These are phyloP conservation scores for Tetrapyrgos nigripes DNA, from an alignment of 1,284 basidiomycete genomes.

Conservation along the genomic window DNA sequence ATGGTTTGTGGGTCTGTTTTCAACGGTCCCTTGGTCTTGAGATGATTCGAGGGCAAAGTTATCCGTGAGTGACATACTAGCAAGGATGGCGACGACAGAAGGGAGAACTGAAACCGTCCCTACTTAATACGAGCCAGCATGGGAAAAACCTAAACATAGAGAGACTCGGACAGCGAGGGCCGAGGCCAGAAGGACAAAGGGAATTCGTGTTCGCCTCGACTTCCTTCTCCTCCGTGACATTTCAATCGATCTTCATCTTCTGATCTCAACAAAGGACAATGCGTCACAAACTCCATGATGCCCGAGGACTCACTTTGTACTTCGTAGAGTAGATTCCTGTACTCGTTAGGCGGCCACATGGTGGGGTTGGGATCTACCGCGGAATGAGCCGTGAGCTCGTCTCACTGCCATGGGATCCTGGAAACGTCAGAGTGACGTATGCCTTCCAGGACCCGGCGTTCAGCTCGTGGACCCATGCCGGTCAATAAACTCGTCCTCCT, in stretches of 20 bases:
- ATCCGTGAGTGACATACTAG: neutral
- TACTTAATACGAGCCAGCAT: slow-evolving; percentile 5
- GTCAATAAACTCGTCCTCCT: no score
- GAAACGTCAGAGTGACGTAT: no score
- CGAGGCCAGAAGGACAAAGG: neutral
- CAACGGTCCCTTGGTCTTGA: slow-evolving; percentile 2
- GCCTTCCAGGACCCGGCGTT: no score
- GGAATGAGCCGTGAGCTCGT: no score
- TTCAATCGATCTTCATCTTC: neutral
- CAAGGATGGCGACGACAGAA: neutral
- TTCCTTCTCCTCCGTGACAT: neutral
- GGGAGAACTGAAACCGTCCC: neutral
- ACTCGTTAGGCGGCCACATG: no score
- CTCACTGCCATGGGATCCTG: no score
- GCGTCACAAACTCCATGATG: no score
- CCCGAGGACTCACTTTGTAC: no score
- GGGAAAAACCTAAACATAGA: neutral
- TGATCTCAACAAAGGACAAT: no score
- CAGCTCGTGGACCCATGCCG: no score
- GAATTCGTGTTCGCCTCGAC: neutral
- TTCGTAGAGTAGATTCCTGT: neutral
- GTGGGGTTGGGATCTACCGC: no score
- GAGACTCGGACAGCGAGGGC: neutral
- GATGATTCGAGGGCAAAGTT: neutral
- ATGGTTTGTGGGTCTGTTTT: neutral